Percentiles rank a stretch among this genome's conserved stretches.
phyloP scores from a whole-genome alignment of 2,329 filamentous ascomycete species.

The Talaromyces pinophilus region DNA sequence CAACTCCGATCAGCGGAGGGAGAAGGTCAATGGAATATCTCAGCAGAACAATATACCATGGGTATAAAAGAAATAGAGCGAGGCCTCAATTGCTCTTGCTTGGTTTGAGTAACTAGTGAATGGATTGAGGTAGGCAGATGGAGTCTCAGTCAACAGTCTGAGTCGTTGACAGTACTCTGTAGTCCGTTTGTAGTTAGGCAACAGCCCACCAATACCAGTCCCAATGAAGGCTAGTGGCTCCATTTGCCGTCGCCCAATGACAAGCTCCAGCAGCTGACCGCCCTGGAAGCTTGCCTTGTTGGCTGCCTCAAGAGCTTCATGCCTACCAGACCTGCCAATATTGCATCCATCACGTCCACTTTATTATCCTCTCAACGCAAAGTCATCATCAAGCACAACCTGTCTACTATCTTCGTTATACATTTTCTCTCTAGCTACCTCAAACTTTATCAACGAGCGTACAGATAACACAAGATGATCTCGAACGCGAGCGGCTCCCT shows the following conservation, averaged over 20 bases:
- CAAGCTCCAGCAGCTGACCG: slow-evolving; percentile 14
- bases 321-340: slow-evolving; percentile 1
- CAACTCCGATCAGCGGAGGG: neutral
- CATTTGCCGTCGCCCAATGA: slow-evolving; percentile 11
- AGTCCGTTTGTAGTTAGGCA: neutral
- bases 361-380: neutral
- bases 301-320: slow-evolving; percentile 24
- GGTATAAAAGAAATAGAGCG: neutral
- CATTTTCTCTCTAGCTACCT: neutral
- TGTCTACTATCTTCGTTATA: neutral
- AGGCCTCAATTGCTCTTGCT: neutral
- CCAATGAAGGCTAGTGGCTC: neutral
- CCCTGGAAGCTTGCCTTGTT: slow-evolving; percentile 22
- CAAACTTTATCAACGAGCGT: neutral
- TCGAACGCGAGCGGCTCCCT: slow-evolving; percentile 47
- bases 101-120: neutral
- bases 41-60: neutral
- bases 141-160: neutral
- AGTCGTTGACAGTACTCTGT: neutral
- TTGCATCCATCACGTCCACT: neutral
- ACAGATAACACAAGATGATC: slow-evolving; percentile 36
- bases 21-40: neutral
- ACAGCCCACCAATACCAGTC: neutral
- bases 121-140: neutral
- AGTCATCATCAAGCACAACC: neutral